Conservation (phyloP, 208 protist genomes). For the Porcisia hertigi region DNA sequence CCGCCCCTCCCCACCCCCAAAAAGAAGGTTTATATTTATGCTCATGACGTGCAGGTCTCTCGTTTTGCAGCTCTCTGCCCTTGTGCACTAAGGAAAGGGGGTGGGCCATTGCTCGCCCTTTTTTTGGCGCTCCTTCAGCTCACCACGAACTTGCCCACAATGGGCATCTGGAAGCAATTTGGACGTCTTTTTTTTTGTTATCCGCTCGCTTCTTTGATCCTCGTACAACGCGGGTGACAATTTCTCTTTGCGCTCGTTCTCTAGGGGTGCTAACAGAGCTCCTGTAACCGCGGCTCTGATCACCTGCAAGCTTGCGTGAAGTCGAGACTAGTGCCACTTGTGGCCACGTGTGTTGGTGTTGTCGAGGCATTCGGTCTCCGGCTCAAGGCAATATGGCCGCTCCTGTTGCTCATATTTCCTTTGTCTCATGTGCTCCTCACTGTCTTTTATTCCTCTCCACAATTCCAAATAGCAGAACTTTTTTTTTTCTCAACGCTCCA, state of each 20-base stretch:
- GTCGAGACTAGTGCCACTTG: background rate
- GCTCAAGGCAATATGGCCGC: too few relatives aligned
- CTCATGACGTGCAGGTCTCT: background rate
- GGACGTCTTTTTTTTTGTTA: background rate
- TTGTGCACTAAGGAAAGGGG: background rate
- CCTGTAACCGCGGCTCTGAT: background rate
- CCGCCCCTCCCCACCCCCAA: too few relatives aligned
- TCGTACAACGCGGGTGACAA: background rate
- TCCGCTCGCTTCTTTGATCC: background rate
- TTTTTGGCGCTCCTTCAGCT: background rate
- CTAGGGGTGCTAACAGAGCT: too few relatives aligned
- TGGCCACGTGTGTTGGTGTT: background rate
- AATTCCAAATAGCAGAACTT: background rate
- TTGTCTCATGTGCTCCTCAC: background rate
- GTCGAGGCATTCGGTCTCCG: background rate
- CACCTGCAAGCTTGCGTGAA: background rate
- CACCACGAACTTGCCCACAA: too few relatives aligned
- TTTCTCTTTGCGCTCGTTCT: too few relatives aligned
- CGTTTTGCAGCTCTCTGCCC: background rate
- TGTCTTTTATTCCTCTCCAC: background rate
- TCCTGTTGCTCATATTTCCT: background rate
- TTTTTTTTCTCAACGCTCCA: background rate
- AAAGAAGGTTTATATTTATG: too few relatives aligned
- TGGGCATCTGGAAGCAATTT: background rate
- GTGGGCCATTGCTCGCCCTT: background rate